phyloP scores from a whole-genome alignment of 2,329 filamentous ascomycete genomes.

The Zymoseptoria pseudotritici region DNA sequence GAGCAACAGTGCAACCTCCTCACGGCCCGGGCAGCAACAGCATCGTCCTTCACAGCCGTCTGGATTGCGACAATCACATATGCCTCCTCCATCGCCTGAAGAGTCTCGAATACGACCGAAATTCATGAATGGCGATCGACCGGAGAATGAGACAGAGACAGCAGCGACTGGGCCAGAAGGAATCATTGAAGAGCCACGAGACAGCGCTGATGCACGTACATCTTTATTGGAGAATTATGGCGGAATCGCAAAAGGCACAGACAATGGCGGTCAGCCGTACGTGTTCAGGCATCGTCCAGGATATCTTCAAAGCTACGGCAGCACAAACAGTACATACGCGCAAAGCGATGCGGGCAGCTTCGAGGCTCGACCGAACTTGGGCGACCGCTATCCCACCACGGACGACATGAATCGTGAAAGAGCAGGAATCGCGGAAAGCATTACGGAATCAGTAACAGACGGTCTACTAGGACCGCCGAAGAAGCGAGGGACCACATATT shows the following conservation, averaged over 20 bases:
- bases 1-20: background rate
- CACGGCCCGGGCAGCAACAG: constrained; percentile 10
- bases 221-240: constrained; percentile 28
- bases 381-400: constrained; percentile 11
- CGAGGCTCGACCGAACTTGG: constrained; percentile 26
- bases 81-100: constrained; percentile 39
- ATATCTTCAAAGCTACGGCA: constrained; percentile 47
- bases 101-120: constrained; percentile 26
- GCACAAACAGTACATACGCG: constrained; percentile 22
- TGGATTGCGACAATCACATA: constrained; percentile 35
- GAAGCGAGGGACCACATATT: constrained; percentile 65
- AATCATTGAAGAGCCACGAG: constrained; percentile 18
- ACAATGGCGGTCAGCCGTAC: background rate
- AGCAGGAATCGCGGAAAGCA: constrained; percentile 31
- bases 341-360: constrained; percentile 14
- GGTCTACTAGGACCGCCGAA: constrained; percentile 40
- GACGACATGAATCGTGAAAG: constrained; percentile 18
- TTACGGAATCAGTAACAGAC: constrained; percentile 39
- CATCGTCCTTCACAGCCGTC: constrained; percentile 26
- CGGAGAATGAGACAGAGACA: constrained; percentile 5
- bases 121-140: constrained; percentile 13
- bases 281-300: constrained; percentile 59
- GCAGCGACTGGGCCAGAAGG: constrained; percentile 10
- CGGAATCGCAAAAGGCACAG: background rate
- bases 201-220: constrained; percentile 32